phyloP scores from a whole-genome alignment of 257 asterid genomes.

The Cinchona pubescens region DNA sequence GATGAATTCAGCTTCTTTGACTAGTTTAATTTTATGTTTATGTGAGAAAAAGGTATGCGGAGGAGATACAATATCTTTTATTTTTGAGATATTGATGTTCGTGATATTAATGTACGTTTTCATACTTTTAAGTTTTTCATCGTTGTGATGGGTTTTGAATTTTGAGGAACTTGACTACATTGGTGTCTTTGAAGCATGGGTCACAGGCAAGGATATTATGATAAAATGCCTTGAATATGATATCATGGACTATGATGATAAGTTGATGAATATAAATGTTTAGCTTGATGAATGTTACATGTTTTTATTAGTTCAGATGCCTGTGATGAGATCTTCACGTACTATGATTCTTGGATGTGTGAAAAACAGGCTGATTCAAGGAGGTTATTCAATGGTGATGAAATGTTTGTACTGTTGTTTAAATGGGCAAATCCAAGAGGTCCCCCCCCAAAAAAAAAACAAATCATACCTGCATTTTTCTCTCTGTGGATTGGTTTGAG shows the following conservation, averaged over 20 bases:
- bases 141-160: constrained; percentile 1
- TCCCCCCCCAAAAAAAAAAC: too few relatives aligned
- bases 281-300: constrained; percentile 3
- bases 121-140: constrained; percentile 11
- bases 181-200: constrained; percentile 14
- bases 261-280: constrained; percentile 9
- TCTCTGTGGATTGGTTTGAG: constrained; percentile 15
- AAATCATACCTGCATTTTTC: too few relatives aligned
- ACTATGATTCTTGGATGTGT: not conserved
- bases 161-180: constrained; percentile 14
- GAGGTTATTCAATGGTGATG: constrained; percentile 8
- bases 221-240: constrained; percentile 21
- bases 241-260: constrained; percentile 28
- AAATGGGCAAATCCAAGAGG: constrained; percentile 1
- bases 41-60: constrained; percentile 15
- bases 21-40: constrained; percentile 14
- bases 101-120: constrained; percentile 4
- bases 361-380: constrained; percentile 7
- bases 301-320: constrained; percentile 15
- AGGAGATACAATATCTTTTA: constrained; percentile 13
- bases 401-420: constrained; percentile 14
- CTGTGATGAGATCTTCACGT: constrained; percentile 11
- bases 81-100: not conserved
- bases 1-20: constrained; percentile 23
- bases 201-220: not conserved